phyloP scores from a whole-genome alignment of 1,284 basidiomycete species.

The Porogramme epimiltina region DNA sequence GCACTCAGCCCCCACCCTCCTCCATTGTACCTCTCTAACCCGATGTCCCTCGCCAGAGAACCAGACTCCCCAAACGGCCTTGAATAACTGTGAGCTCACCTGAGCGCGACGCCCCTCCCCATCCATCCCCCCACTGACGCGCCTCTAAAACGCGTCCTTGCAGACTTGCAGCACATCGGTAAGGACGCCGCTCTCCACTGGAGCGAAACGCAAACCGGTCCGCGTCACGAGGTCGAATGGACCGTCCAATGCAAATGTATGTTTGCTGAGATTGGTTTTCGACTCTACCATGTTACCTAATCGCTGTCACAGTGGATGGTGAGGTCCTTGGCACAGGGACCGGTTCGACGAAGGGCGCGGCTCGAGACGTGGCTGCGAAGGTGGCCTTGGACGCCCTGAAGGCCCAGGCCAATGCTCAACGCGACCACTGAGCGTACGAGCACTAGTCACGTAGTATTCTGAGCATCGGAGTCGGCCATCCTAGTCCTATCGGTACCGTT shows the following conservation, averaged over 20 bases:
- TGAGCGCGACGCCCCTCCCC: not conserved
- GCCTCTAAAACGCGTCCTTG: not conserved
- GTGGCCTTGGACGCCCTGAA: slow-evolving; percentile 42
- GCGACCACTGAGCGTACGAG: too few species aligned
- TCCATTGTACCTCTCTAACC: not conserved
- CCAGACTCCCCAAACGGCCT: slow-evolving; percentile 15
- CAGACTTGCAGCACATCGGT: slow-evolving; percentile 55
- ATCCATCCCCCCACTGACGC: not conserved
- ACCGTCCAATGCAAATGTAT: slow-evolving; percentile 60
- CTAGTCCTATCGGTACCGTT: too few species aligned
- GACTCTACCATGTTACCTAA: not conserved
- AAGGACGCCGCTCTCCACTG: slow-evolving; percentile 51
- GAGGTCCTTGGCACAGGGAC: slow-evolving; percentile 43
- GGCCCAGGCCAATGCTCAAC: not conserved
- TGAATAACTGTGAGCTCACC: slow-evolving; percentile 32
- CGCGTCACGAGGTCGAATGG: slow-evolving; percentile 54
- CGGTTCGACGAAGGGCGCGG: slow-evolving; percentile 51
- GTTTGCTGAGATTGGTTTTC: slow-evolving; percentile 14
- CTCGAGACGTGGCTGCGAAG: slow-evolving; percentile 57
- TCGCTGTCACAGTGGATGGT: slow-evolving; percentile 43
- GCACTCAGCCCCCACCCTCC: not conserved
- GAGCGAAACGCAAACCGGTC: slow-evolving; percentile 49
- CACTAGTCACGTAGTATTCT: too few species aligned
- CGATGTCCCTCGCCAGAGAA: not conserved
- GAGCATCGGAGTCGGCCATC: too few species aligned